Conservation (phyloP, 768 basidiomycete genomes). For the Tylopilus cervinicoccineus region DNA sequence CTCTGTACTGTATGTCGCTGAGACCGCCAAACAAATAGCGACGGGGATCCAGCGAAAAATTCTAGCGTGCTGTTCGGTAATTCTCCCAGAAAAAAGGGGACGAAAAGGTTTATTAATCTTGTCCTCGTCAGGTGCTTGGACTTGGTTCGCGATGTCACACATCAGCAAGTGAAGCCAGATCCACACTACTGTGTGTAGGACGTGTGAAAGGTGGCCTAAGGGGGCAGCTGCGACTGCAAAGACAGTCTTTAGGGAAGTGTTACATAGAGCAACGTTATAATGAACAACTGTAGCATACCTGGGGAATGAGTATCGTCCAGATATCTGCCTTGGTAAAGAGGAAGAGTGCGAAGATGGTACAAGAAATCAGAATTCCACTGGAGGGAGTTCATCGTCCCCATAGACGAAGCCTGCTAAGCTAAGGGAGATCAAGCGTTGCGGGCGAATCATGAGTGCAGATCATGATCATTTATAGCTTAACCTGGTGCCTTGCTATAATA, state of each 20-base stretch:
- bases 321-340: conserved; percentile 24
- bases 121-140: conserved; percentile 36
- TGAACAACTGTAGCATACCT: conserved; percentile 5
- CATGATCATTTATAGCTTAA: conserved; percentile 4
- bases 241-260: conserved; percentile 22
- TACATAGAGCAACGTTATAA: neutral
- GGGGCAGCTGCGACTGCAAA: conserved; percentile 29
- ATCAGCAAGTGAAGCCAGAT: conserved; percentile 41
- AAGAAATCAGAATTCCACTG: neutral
- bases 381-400: neutral
- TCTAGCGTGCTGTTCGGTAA: conserved; percentile 31
- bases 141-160: conserved; percentile 40
- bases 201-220: neutral
- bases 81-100: conserved; percentile 40
- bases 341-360: conserved; percentile 19
- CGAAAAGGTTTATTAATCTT: conserved; percentile 38
- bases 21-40: conserved; percentile 30
- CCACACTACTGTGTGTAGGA: conserved; percentile 33
- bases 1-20: conserved; percentile 25
- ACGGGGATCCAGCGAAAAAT: conserved; percentile 35
- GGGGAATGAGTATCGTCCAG: conserved; percentile 14
- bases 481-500: neutral
- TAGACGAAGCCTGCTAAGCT: neutral
- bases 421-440: neutral
- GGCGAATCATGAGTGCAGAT: neutral